Evolutionary conservation across 2,329 filamentous ascomycete genomes (phyloP).

Genomic region (Boeremia exigua): DNA sequence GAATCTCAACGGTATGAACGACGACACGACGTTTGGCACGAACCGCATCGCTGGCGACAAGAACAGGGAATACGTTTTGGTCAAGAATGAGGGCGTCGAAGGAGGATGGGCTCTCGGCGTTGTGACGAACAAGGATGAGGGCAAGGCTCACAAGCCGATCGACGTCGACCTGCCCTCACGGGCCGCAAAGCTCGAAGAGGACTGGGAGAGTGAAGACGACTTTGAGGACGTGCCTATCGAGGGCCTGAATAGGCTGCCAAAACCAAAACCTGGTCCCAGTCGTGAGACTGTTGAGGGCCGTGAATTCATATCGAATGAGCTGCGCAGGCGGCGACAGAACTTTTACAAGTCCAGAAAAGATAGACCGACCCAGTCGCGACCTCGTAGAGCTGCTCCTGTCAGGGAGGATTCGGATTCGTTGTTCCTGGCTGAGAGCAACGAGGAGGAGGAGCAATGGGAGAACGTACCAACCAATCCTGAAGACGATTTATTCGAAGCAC

Average conservation of each 20-base stretch:
- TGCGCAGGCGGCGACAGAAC: conserved; percentile 54
- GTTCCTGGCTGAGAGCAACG: conserved; percentile 58
- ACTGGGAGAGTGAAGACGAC: conserved; percentile 75
- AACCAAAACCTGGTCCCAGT: conserved; percentile 49
- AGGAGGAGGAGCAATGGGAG: conserved; percentile 51
- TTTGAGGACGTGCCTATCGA: conserved; percentile 95
- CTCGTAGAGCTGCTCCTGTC: conserved; percentile 27
- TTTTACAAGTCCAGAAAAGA: conserved; percentile 54
- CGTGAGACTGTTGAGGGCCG: conserved; percentile 41
- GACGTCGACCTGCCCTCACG: conserved; percentile 74
- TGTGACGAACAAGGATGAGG: conserved; percentile 82
- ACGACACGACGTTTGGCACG: conserved; percentile 71
- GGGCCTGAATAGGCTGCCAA: conserved; percentile 83
- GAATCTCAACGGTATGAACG: conserved; percentile 89
- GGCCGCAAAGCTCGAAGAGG: conserved; percentile 59
- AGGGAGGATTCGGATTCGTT: conserved; percentile 58
- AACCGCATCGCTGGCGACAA: conserved; percentile 81
- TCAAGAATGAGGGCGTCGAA: conserved; percentile 93
- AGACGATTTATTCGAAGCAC: conserved; percentile 65
- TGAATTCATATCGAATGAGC: conserved; percentile 44
- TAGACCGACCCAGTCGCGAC: conserved; percentile 21
- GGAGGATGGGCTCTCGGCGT: conserved; percentile 96
- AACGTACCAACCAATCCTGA: conserved; percentile 53
- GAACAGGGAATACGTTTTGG: conserved; percentile 91
- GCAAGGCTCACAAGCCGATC: conserved; percentile 84